phyloP scores from a whole-genome alignment of 257 asterid genomes.

The Solanum etuberosum region DNA sequence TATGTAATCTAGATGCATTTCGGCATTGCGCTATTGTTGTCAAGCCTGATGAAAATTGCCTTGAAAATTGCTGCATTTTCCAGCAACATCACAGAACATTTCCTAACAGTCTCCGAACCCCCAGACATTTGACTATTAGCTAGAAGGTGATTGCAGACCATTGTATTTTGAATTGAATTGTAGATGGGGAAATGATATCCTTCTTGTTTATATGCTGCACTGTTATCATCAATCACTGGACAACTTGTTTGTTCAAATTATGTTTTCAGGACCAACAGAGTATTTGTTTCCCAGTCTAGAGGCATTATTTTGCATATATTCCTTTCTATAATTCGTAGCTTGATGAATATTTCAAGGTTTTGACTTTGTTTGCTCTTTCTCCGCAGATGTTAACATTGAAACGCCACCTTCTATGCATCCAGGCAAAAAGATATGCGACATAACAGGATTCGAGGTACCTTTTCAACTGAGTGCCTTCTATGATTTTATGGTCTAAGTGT shows the following conservation, averaged over 20 bases:
- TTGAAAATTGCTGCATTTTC: background rate
- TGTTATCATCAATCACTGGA: background rate
- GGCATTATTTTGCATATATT: background rate
- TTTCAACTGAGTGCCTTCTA: background rate
- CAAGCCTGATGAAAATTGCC: background rate
- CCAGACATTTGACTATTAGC: background rate
- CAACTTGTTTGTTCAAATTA: background rate
- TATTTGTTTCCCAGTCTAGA: background rate
- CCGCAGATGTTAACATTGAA: constrained; percentile 64
- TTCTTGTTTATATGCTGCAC: background rate
- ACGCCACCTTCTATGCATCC: constrained; percentile 87
- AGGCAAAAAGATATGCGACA: constrained; percentile 74
- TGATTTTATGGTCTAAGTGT: background rate
- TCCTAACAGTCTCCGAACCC: background rate
- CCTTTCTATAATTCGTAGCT: background rate
- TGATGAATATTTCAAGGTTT: background rate
- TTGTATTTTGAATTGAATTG: background rate
- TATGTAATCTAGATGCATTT: background rate
- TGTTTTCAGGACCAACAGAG: background rate
- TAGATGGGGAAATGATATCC: background rate
- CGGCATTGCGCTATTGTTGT: background rate
- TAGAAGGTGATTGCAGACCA: background rate
- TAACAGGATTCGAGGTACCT: constrained; percentile 83
- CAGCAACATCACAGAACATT: background rate
- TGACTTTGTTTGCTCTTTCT: background rate